These are phyloP conservation scores for Vanderwaltozyma verrucispora DNA, from an alignment of 805 yeast genomes.

Conservation along the genomic window DNA sequence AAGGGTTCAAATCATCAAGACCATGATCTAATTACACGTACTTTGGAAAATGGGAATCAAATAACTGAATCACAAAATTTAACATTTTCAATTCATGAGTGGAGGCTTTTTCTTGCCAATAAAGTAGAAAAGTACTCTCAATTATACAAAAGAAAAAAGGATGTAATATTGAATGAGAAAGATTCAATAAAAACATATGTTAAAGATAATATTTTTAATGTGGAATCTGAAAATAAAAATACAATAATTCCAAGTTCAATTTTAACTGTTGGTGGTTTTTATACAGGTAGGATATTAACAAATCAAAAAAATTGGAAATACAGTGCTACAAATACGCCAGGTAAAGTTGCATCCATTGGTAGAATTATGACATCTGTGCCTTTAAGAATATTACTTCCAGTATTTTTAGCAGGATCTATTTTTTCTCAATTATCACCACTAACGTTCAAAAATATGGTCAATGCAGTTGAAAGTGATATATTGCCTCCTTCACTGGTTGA, in stretches of 20 bases:
- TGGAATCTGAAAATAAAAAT: constrained; percentile 15
- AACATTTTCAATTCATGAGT: constrained; percentile 6
- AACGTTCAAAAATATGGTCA: constrained; percentile 15
- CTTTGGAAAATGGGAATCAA: constrained; percentile 8
- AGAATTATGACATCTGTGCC: neutral
- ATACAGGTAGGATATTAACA: constrained; percentile 20
- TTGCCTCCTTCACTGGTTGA: constrained; percentile 12
- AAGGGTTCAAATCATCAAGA: neutral
- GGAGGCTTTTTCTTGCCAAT: constrained; percentile 8
- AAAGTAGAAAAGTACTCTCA: constrained; percentile 2
- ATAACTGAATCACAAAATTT: constrained; percentile 7
- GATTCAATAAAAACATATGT: constrained; percentile 4
- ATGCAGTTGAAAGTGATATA: constrained; percentile 10
- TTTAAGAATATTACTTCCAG: constrained; percentile 8
- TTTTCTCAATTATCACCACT: constrained; percentile 18
- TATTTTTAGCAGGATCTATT: constrained; percentile 13
- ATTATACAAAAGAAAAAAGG: constrained; percentile 6
- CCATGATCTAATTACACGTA: neutral
- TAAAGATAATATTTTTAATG: constrained; percentile 13
- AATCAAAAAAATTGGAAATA: constrained; percentile 17
- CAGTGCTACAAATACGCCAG: neutral
- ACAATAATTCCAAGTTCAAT: constrained; percentile 19
- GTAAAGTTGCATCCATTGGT: neutral
- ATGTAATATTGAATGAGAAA: neutral
- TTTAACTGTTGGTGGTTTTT: constrained; percentile 20